Evolutionary conservation across 2,329 filamentous ascomycete species (phyloP).

Genomic region (Fusarium keratoplasticum): DNA sequence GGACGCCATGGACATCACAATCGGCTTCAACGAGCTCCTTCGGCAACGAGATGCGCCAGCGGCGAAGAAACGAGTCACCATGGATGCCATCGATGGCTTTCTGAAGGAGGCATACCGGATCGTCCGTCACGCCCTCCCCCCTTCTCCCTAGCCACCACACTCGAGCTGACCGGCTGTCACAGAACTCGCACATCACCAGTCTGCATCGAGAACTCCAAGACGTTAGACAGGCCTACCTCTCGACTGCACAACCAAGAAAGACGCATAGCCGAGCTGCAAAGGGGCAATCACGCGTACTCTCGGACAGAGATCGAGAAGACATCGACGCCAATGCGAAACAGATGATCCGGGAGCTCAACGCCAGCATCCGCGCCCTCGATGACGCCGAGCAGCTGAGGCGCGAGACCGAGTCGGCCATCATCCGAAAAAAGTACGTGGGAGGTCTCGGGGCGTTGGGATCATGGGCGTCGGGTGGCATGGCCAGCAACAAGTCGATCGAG

Average conservation of each 20-base stretch:
- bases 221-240: slow-evolving; percentile 92
- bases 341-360: slow-evolving; percentile 86
- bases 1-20: slow-evolving; percentile 71
- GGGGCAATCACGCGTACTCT: slow-evolving; percentile 69
- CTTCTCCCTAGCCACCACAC: slow-evolving; percentile 10
- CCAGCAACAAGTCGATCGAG: slow-evolving; percentile 67
- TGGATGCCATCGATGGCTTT: slow-evolving; percentile 80
- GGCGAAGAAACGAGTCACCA: slow-evolving; percentile 52
- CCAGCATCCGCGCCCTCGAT: slow-evolving; percentile 81
- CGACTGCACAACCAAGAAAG: slow-evolving; percentile 75
- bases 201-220: slow-evolving; percentile 83
- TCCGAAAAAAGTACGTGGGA: slow-evolving; percentile 75
- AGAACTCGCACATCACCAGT: slow-evolving; percentile 88
- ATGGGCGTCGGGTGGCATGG: slow-evolving; percentile 73
- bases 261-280: slow-evolving; percentile 61
- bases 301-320: slow-evolving; percentile 83
- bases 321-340: slow-evolving; percentile 90
- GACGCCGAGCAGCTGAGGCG: slow-evolving; percentile 86
- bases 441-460: slow-evolving; percentile 72
- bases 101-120: slow-evolving; percentile 95
- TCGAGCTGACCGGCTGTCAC: slow-evolving; percentile 33
- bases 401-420: slow-evolving; percentile 77
- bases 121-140: slow-evolving; percentile 62
- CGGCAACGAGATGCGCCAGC: slow-evolving; percentile 67
- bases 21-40: slow-evolving; percentile 76